phyloP scores from a whole-genome alignment of 2,329 filamentous ascomycete genomes.

The Cytospora chrysosperma region DNA sequence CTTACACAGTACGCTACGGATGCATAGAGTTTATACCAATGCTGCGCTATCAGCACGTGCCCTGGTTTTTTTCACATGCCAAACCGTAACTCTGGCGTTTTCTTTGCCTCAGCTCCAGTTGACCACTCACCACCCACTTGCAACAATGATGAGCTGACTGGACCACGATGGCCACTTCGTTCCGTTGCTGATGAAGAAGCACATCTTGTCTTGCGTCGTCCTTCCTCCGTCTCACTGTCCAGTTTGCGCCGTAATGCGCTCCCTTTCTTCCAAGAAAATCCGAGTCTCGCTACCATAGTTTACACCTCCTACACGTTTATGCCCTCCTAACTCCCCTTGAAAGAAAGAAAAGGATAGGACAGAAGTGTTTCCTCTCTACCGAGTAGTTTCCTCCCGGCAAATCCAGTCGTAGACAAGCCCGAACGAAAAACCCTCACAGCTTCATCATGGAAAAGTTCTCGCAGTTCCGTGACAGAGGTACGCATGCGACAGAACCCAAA shows the following conservation, averaged over 20 bases:
- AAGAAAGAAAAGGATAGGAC: too few species aligned
- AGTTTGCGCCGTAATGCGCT: neutral
- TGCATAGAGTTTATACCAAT: too few species aligned
- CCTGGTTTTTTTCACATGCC: neutral
- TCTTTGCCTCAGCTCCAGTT: neutral
- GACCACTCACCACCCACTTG: neutral
- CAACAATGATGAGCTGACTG: neutral
- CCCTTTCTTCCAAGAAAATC: neutral
- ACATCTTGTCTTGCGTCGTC: neutral
- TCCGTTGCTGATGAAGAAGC: neutral
- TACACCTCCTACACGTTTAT: neutral
- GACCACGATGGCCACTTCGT: neutral
- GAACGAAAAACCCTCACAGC: slow-evolving; percentile 7
- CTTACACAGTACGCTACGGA: too few species aligned
- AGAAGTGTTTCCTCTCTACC: too few species aligned
- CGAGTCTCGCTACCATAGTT: slow-evolving; percentile 5
- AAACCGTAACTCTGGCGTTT: neutral
- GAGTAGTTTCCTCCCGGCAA: neutral
- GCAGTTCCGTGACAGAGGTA: slow-evolving; percentile 88
- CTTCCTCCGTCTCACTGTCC: neutral
- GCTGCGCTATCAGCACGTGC: neutral
- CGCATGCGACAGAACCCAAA: slow-evolving; percentile 18
- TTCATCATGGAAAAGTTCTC: slow-evolving; percentile 88
- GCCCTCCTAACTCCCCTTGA: neutral
- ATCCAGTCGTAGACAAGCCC: neutral